Base-by-base conservation (phyloP, 176 grass and related monocot genomes). In the Oryza australiensis region DNA sequence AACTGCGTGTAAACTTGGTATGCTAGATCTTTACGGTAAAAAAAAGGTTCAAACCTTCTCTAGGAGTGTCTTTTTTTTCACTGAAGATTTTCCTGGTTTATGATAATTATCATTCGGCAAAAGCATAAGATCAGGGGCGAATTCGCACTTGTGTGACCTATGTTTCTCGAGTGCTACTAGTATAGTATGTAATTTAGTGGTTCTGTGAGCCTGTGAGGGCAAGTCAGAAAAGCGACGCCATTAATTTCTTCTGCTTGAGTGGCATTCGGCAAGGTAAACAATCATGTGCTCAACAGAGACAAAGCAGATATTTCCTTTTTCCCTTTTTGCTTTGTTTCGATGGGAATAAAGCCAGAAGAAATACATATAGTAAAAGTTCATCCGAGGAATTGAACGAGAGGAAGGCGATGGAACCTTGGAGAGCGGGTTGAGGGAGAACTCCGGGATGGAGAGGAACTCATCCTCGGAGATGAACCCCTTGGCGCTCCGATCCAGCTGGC, bases 401-500 rank as follows among this genome's bases (percentile, higher is more conserved):
- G 15, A 24, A 23, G 26, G 22, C 3, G 10, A 32, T 2, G 22
- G 22, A 2, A 98, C 95, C 74, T 98, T 74, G 45, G 95, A 94
- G 71, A 98, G 90, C 62, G 92, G 90, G 88, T 94, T 98, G 62
- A 94, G 89, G 55, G 92, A 89, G 90, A 98, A 91, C 85, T 98
- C 92, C 0, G 92, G 95, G 64, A 98, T 93, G 84, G 95, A 98
- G 79, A 94, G 90, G 78, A 98, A 92, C 76, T 98, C 95, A 5
- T 98, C 92, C 42, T 91, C 89, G 22, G 95, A 93, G 85, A 98
- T 85, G 86, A 93, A 98, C 0, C 92, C 95, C 84, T 98, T 98
- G 45, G 92, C 90, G 72, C 81, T 94, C 79, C 92, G 95, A 49
- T 98, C 95, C 27, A 97, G 90, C 80, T 95, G 89, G 86, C 93